Evolutionary conservation across 1,284 basidiomycete species (phyloP).

Genomic region (Takashimella tepidaria): DNA sequence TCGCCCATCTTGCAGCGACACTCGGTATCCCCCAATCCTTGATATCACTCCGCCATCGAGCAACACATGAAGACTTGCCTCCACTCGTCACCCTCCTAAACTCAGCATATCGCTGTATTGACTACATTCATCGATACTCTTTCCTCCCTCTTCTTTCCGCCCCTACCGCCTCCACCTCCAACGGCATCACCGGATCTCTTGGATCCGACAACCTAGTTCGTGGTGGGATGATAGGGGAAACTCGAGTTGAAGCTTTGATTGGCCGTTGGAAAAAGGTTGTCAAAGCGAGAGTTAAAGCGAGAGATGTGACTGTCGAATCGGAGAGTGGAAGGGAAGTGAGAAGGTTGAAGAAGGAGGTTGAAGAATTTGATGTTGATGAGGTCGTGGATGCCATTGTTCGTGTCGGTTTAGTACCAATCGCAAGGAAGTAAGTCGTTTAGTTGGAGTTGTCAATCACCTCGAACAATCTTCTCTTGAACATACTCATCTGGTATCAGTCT

Average conservation of each 20-base stretch:
- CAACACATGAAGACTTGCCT: slow-evolving; percentile 93
- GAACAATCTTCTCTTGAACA: too few relatives aligned
- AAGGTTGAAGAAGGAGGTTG: slow-evolving; percentile 38
- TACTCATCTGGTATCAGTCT: too few relatives aligned
- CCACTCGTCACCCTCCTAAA: slow-evolving; percentile 73
- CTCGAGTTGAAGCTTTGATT: slow-evolving; percentile 51
- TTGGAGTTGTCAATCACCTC: not conserved
- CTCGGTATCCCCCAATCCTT: slow-evolving; percentile 82
- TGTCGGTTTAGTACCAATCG: slow-evolving; percentile 70
- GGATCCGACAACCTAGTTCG: slow-evolving; percentile 51
- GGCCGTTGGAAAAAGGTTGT: slow-evolving; percentile 42
- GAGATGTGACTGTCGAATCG: slow-evolving; percentile 68
- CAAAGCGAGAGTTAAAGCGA: slow-evolving; percentile 50
- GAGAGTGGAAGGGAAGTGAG: slow-evolving; percentile 48
- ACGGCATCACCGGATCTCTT: slow-evolving; percentile 41
- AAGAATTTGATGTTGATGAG: slow-evolving; percentile 57
- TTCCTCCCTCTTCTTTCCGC: slow-evolving; percentile 58
- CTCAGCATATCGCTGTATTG: slow-evolving; percentile 63
- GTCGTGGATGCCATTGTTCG: slow-evolving; percentile 60
- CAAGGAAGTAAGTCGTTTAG: slow-evolving; percentile 60
- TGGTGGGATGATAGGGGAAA: slow-evolving; percentile 47
- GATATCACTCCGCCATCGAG: slow-evolving; percentile 90
- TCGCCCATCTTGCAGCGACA: slow-evolving; percentile 78
- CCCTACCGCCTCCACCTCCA: slow-evolving; percentile 54
- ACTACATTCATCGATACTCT: slow-evolving; percentile 60